A percentile compares a stretch with the other conserved stretches of the same genome.
Conservation (phyloP, 805 yeast species). For the Metschnikowia borealis region DNA sequence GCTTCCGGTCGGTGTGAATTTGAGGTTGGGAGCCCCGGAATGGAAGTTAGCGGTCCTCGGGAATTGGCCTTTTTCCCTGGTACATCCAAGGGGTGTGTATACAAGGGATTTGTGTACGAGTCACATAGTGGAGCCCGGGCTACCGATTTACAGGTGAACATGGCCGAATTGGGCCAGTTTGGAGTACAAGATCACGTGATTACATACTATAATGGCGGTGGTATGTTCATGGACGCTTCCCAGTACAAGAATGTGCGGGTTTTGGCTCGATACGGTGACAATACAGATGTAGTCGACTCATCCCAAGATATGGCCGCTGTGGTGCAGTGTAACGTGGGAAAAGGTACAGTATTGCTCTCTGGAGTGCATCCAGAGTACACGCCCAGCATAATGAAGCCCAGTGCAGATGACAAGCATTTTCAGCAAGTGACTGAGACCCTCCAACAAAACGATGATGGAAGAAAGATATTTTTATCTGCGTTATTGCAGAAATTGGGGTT, state of each 20-base stretch:
- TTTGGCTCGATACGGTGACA: slow-evolving; percentile 62
- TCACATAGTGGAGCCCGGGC: slow-evolving; percentile 74
- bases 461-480: slow-evolving; percentile 55
- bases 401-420: slow-evolving; percentile 27
- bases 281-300: slow-evolving; percentile 46
- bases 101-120: slow-evolving; percentile 73
- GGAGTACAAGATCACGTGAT: slow-evolving; percentile 21
- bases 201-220: slow-evolving; percentile 86
- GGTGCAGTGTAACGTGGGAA: slow-evolving; percentile 61
- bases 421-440: slow-evolving; percentile 33
- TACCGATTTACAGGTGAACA: slow-evolving; percentile 40
- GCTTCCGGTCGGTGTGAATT: slow-evolving; percentile 75
- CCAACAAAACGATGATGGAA: slow-evolving; percentile 37
- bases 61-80: slow-evolving; percentile 86
- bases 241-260: slow-evolving; percentile 59
- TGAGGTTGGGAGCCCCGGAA: slow-evolving; percentile 61
- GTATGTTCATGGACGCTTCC: slow-evolving; percentile 74
- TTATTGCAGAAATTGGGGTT: slow-evolving; percentile 62
- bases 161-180: slow-evolving; percentile 20
- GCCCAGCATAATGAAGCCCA: slow-evolving; percentile 44
- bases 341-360: slow-evolving; percentile 69
- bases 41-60: slow-evolving; percentile 84
- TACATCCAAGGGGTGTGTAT: slow-evolving; percentile 74
- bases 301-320: slow-evolving; percentile 60
- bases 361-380: slow-evolving; percentile 92